Conservation (phyloP, 305 asterid genomes). For the Fraxinus sp. region DNA sequence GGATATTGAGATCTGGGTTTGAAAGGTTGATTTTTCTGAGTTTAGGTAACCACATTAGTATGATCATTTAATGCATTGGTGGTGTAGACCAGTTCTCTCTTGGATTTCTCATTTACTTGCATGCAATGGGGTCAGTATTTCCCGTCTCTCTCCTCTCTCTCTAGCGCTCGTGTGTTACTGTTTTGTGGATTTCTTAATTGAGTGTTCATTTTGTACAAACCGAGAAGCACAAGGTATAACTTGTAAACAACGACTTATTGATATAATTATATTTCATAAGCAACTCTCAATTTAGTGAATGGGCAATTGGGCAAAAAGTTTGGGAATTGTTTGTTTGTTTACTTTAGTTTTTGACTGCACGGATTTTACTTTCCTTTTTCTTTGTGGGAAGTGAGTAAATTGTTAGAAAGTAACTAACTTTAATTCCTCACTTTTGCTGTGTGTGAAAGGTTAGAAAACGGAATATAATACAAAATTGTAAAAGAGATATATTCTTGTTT, state of each 20-base stretch:
- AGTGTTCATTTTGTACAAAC: slow-evolving; percentile 17
- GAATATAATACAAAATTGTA: slow-evolving; percentile 4
- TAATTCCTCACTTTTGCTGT: neutral
- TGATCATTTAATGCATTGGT: slow-evolving; percentile 38
- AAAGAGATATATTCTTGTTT: slow-evolving; percentile 20
- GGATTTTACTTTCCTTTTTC: neutral
- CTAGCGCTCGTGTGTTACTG: neutral
- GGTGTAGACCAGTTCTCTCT: slow-evolving; percentile 44
- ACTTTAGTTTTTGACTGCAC: neutral
- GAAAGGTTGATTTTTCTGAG: slow-evolving; percentile 27
- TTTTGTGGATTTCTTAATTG: neutral
- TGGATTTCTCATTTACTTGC: slow-evolving; percentile 59
- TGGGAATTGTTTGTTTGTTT: neutral
- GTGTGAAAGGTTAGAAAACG: slow-evolving; percentile 4
- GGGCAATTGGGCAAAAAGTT: slow-evolving; percentile 17
- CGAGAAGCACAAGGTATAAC: slow-evolving; percentile 2
- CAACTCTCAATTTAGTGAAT: slow-evolving; percentile 1
- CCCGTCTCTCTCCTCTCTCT: too few relatives aligned
- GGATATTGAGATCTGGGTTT: slow-evolving; percentile 42
- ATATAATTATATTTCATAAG: neutral
- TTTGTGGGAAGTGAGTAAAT: neutral
- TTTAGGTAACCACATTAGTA: slow-evolving; percentile 4
- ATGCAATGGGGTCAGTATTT: slow-evolving; percentile 78
- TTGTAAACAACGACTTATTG: neutral
- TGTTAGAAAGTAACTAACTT: neutral